phyloP scores from a whole-genome alignment of 2,329 filamentous ascomycete species.

The Colletotrichum tanaceti region DNA sequence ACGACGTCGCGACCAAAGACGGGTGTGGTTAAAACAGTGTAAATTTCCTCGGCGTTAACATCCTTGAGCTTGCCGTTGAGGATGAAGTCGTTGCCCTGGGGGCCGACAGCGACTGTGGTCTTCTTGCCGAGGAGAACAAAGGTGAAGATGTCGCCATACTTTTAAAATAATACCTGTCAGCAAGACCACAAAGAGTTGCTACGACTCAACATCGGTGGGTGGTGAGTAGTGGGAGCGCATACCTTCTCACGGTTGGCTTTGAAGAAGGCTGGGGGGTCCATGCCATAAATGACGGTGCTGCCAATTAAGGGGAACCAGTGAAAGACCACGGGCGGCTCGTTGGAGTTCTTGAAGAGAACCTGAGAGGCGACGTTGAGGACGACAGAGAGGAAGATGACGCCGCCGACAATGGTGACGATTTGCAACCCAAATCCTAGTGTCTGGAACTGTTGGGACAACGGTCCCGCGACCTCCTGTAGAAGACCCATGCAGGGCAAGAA shows the following conservation, averaged over 20 bases:
- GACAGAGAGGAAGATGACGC: conserved; percentile 67
- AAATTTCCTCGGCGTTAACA: conserved; percentile 91
- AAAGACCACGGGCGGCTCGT: conserved; percentile 84
- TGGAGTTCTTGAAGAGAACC: conserved; percentile 82
- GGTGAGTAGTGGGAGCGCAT: conserved; percentile 43
- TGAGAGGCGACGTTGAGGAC: conserved; percentile 84
- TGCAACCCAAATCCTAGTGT: conserved; percentile 61
- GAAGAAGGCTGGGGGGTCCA: conserved; percentile 93
- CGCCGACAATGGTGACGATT: conserved; percentile 57
- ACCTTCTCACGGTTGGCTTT: conserved; percentile 80
- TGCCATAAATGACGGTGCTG: conserved; percentile 93
- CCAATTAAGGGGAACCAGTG: conserved; percentile 87
- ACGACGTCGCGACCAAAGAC: conserved; percentile 88
- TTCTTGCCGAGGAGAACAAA: conserved; percentile 90
- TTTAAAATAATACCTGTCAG: conserved; percentile 29
- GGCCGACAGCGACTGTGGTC: conserved; percentile 86
- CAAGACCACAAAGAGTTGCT: neutral
- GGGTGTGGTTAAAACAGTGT: conserved; percentile 78
- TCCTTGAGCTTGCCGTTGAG: conserved; percentile 91
- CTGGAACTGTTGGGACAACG: conserved; percentile 62
- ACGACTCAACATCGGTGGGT: conserved; percentile 9
- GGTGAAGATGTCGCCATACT: conserved; percentile 92
- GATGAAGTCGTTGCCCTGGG: conserved; percentile 89
- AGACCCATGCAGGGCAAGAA: conserved; percentile 61
- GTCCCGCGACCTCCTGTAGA: conserved; percentile 63